Evolutionary conservation across 2,329 filamentous ascomycete species (phyloP).

Genomic region (Aspergillus tamarii): DNA sequence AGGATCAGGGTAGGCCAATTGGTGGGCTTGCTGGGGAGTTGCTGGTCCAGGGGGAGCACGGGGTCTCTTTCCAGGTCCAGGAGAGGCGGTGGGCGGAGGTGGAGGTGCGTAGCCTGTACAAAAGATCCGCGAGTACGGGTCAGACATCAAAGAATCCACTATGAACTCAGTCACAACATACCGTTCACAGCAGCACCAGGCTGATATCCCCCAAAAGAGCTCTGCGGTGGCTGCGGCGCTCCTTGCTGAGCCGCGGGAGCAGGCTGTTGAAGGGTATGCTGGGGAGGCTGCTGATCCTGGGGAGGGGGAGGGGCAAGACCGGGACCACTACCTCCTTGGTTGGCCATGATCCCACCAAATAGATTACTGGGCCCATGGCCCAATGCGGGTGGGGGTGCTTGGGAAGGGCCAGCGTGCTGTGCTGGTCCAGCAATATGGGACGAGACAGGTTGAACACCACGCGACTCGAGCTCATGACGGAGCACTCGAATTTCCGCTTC

Average conservation of each 20-base stretch:
- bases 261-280: constrained; percentile 63
- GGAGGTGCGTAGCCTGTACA: constrained; percentile 74
- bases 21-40: constrained; percentile 89
- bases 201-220: constrained; percentile 73
- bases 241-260: constrained; percentile 60
- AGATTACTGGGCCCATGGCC: constrained; percentile 86
- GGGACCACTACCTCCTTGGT: constrained; percentile 80
- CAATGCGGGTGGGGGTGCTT: constrained; percentile 82
- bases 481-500: constrained; percentile 87
- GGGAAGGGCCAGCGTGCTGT: constrained; percentile 77
- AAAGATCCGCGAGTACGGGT: constrained; percentile 42
- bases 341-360: constrained; percentile 95
- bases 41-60: constrained; percentile 69
- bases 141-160: constrained; percentile 49
- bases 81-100: constrained; percentile 82
- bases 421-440: constrained; percentile 73
- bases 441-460: constrained; percentile 65
- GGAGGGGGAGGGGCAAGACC: constrained; percentile 77
- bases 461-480: constrained; percentile 81
- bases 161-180: constrained; percentile 44
- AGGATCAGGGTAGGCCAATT: constrained; percentile 81
- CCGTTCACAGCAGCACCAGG: constrained; percentile 66
- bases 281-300: constrained; percentile 64
- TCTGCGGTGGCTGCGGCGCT: constrained; percentile 71
- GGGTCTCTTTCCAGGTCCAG: constrained; percentile 77